phyloP scores from a whole-genome alignment of 2,329 filamentous ascomycete genomes.

The Daldinia eschscholtzii region DNA sequence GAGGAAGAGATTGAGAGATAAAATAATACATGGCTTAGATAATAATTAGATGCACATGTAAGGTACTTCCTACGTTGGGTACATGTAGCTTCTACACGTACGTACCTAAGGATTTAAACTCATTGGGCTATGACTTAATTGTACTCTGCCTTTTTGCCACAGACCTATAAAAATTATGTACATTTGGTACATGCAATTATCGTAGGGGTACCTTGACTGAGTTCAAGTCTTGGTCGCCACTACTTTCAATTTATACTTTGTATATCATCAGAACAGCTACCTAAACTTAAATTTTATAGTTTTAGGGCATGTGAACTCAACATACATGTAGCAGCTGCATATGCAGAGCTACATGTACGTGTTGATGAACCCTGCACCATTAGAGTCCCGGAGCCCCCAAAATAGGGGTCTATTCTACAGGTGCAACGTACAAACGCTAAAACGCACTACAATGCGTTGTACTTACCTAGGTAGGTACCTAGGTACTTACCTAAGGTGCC shows the following conservation, averaged over 20 bases:
- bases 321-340: not conserved
- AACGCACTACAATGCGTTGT: not conserved
- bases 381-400: not conserved
- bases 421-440: not conserved
- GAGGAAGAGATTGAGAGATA: not conserved
- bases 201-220: too few relatives aligned
- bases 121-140: not conserved
- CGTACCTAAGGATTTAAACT: not conserved
- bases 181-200: not conserved
- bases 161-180: not conserved
- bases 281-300: too few relatives aligned
- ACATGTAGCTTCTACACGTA: too few relatives aligned
- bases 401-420: constrained; percentile 3
- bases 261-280: too few relatives aligned
- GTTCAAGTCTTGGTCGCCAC: too few relatives aligned
- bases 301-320: not conserved
- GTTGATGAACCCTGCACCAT: not conserved
- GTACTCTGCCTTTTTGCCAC: not conserved
- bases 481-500: too few relatives aligned
- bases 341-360: constrained; percentile 3
- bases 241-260: too few relatives aligned
- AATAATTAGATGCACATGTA: not conserved
- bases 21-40: not conserved
- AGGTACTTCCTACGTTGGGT: not conserved
- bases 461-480: not conserved